Evolutionary conservation across 1,139 yeast species (phyloP), one percentile per base, ranked within the genome.

Genomic region (Magnusiomyces paraingens): DNA sequence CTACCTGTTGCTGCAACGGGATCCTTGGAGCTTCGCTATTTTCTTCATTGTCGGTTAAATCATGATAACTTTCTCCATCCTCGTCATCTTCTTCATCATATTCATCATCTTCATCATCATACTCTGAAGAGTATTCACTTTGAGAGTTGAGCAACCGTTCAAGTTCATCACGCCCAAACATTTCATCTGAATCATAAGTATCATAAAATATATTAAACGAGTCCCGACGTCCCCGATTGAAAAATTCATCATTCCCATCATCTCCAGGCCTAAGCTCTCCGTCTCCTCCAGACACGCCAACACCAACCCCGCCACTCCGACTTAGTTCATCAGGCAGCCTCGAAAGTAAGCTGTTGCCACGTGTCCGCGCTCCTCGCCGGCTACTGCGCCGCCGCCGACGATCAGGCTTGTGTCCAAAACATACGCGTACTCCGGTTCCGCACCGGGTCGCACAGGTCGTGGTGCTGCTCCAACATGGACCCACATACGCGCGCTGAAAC

Each of bases 121-220:
- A 40, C 44, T 18, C 21, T 18, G 21, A 11, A 12, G 15, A 15
- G 14, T 43, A 62, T 6, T 55, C 58, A 44, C 53, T 49, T n/a
- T 52, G 50, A 11, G 49, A 36, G 41, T 22, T 57, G 39, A 65
- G 51, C 40, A 65, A 52, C 45, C 66, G 57, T 52, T 65, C 68
- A 44, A 65, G 54, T 47, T 65, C 68, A 44, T 63, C 68, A 6
- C 62, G 55, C 20, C 62, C 67, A 49, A 60, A 57, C n/a, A 59
- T 58, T 11, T 62, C 68, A 29, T 61, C 64, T 41, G 63, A 65
- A 46, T 65, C 68, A 54, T 65, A 65, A 65, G 64, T 60, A 55
- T 65, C 68, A 52, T 65, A 65, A 49, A 62, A 64, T 29, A 65
- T 61, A 44, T 64, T 66, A 44, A 57, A 56, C 21, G 65, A 61